Percentiles rank a stretch among this genome's conserved stretches.
Conservation (phyloP, 2,329 filamentous ascomycete genomes). For the Verticillium alfalfae region DNA sequence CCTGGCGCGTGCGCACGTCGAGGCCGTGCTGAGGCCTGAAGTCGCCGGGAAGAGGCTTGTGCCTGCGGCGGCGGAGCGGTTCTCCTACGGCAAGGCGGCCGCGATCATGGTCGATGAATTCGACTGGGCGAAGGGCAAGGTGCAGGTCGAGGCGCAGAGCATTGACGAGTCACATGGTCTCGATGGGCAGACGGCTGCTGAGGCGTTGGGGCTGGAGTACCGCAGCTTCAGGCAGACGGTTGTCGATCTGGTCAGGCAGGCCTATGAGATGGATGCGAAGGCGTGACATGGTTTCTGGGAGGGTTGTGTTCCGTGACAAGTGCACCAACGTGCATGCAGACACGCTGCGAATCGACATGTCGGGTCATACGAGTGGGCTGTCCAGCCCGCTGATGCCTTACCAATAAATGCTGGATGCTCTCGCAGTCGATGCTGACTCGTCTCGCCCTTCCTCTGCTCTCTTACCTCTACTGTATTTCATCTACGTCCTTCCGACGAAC, state of each 20-base stretch:
- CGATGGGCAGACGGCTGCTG: constrained; percentile 32
- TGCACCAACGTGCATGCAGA: background rate
- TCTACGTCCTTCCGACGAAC: too few relatives aligned
- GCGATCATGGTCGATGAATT: constrained; percentile 35
- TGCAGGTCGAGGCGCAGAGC: constrained; percentile 24
- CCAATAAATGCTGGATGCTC: too few relatives aligned
- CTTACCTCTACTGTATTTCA: too few relatives aligned
- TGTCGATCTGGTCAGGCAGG: constrained; percentile 23
- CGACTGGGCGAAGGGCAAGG: constrained; percentile 21
- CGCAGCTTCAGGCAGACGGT: constrained; percentile 27
- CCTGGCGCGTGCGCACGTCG: constrained; percentile 36
- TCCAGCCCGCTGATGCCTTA: too few relatives aligned
- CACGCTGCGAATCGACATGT: too few relatives aligned
- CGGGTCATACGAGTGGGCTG: too few relatives aligned
- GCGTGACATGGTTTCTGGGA: background rate
- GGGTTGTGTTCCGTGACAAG: background rate
- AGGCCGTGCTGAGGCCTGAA: constrained; percentile 28
- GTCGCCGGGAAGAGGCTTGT: constrained; percentile 33
- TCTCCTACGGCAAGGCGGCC: constrained; percentile 38
- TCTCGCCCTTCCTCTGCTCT: too few relatives aligned
- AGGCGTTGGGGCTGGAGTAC: constrained; percentile 32
- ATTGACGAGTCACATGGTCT: constrained; percentile 32
- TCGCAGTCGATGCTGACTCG: too few relatives aligned
- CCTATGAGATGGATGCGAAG: constrained; percentile 13
- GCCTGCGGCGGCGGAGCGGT: constrained; percentile 33